phyloP scores from a whole-genome alignment of 2,329 filamentous ascomycete genomes.

The Nothopassalora personata region DNA sequence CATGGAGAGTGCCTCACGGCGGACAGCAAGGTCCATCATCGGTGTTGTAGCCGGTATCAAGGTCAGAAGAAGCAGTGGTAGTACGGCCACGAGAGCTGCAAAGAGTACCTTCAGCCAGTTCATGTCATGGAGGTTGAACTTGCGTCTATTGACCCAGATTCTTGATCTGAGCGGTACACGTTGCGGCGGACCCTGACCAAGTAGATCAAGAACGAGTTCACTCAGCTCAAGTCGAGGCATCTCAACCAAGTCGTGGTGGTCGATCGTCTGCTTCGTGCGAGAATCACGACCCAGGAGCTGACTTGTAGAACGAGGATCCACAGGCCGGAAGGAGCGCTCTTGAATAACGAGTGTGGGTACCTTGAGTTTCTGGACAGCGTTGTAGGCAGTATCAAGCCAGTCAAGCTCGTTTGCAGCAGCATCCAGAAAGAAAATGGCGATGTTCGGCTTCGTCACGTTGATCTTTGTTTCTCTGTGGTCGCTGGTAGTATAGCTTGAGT shows the following conservation, averaged over 20 bases:
- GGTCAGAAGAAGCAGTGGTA: background rate
- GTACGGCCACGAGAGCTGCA: constrained; percentile 1
- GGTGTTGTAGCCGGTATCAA: background rate
- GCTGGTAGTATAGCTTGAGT: constrained; percentile 13
- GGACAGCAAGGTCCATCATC: constrained; percentile 7
- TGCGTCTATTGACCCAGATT: background rate
- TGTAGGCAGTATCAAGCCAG: constrained; percentile 4
- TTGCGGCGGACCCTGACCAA: background rate
- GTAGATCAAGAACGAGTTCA: background rate
- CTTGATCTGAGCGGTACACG: background rate
- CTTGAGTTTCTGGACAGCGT: constrained; percentile 6
- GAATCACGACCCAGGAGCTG: background rate
- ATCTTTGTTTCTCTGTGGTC: constrained; percentile 10
- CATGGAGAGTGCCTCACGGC: constrained; percentile 17
- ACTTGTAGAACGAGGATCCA: background rate
- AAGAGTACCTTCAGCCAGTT: constrained; percentile 4
- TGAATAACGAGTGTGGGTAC: constrained; percentile 9
- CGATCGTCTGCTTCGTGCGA: background rate
- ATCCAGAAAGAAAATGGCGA: constrained; percentile 14
- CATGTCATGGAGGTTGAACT: background rate
- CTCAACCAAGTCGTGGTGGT: background rate
- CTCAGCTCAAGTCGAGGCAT: background rate
- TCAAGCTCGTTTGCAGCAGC: background rate
- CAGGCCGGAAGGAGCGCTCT: background rate
- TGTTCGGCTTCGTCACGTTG: constrained; percentile 11